Evolutionary conservation across 495 filamentous ascomycete species (phyloP).

Genomic region (Lasiosphaeris hirsuta): DNA sequence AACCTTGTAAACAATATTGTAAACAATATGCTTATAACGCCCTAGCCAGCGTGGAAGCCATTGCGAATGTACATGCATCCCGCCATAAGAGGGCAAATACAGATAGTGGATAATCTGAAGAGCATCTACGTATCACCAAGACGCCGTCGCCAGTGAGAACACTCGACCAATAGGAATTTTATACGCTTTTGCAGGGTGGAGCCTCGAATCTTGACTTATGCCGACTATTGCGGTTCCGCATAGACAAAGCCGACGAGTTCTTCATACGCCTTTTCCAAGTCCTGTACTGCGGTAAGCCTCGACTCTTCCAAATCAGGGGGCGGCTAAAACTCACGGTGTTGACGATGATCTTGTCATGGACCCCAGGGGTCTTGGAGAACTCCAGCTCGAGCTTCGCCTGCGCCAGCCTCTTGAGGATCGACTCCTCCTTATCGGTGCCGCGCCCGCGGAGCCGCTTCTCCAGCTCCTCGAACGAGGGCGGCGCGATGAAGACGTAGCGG

Average conservation of each 20-base stretch:
- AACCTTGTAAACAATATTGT: too few relatives aligned
- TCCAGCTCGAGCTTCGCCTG: constrained; percentile 83
- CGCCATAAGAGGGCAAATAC: too few relatives aligned
- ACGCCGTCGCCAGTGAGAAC: too few relatives aligned
- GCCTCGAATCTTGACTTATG: too few relatives aligned
- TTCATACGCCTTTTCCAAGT: constrained; percentile 76
- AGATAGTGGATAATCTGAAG: too few relatives aligned
- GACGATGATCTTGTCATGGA: constrained; percentile 81
- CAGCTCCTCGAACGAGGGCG: constrained; percentile 70
- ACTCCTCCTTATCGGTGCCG: constrained; percentile 79
- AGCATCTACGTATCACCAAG: too few relatives aligned
- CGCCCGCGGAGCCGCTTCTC: constrained; percentile 76
- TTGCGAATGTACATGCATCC: too few relatives aligned
- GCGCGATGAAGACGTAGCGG: constrained; percentile 81
- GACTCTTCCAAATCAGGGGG: not conserved
- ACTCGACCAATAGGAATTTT: too few relatives aligned
- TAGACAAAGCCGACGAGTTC: constrained; percentile 69
- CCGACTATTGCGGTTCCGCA: constrained; percentile 20
- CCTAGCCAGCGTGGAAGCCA: too few relatives aligned
- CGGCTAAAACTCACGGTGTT: constrained; percentile 55
- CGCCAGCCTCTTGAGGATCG: constrained; percentile 65
- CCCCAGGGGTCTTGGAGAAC: constrained; percentile 67
- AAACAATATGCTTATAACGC: too few relatives aligned
- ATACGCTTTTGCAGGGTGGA: too few relatives aligned
- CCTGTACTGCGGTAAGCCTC: constrained; percentile 21